Evolutionary conservation across 2,329 filamentous ascomycete species (phyloP).

Genomic region (Diplodia mutila): DNA sequence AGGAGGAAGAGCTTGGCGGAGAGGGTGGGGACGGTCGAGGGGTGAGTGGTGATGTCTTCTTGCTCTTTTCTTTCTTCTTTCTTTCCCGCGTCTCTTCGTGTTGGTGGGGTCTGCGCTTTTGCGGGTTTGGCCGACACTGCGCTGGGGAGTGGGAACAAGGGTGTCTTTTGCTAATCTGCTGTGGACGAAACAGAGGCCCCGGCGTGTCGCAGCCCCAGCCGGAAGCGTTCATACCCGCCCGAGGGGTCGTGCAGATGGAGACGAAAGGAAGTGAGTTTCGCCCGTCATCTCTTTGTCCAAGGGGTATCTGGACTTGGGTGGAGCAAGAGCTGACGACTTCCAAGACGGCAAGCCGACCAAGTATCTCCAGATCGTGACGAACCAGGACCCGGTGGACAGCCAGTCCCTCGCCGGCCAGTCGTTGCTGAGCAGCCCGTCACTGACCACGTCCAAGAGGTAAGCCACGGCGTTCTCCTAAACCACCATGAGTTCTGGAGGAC

Average conservation of each 20-base stretch:
- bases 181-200: not conserved
- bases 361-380: constrained; percentile 31
- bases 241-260: constrained; percentile 38
- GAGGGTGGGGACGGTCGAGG: constrained; percentile 23
- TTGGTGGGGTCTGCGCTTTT: no score
- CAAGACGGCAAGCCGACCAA: constrained; percentile 27
- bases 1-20: constrained; percentile 24
- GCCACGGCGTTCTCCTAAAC: no score
- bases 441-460: not conserved
- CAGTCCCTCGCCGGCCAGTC: constrained; percentile 8
- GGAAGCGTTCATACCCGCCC: constrained; percentile 28
- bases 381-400: constrained; percentile 5
- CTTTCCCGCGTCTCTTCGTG: no score
- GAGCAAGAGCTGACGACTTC: not conserved
- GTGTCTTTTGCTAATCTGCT: not conserved
- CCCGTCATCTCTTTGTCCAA: no score
- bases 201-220: constrained; percentile 8
- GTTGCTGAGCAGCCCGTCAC: not conserved
- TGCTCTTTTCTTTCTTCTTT: no score
- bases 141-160: not conserved
- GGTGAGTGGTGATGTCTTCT: constrained; percentile 9
- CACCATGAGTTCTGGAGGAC: not conserved
- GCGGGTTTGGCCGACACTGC: no score
- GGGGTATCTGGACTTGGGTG: not conserved
- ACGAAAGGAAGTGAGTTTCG: constrained; percentile 37